These are phyloP conservation scores for Geotrichum siamense DNA, from an alignment of 1,139 yeast genomes.

Conservation along the genomic window DNA sequence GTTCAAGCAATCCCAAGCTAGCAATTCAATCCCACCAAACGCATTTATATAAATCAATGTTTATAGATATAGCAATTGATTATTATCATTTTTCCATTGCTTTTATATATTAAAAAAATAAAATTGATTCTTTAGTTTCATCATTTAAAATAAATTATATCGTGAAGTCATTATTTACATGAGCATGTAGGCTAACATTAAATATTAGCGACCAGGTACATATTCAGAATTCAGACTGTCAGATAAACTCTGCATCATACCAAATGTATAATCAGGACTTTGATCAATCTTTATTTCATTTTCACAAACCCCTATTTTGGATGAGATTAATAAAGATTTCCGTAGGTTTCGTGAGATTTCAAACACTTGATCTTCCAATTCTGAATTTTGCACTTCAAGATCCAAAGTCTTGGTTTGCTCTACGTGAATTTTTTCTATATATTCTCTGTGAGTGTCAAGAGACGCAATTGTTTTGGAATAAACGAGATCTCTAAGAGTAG, in stretches of 20 bases:
- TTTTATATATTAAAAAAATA: neutral
- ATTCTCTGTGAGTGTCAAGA: slow-evolving; percentile 24
- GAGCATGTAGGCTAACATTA: too few species aligned
- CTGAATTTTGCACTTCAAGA: slow-evolving; percentile 23
- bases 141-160: neutral
- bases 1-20: slow-evolving; percentile 55
- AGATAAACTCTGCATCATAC: slow-evolving; percentile 11
- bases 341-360: slow-evolving; percentile 24
- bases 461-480: slow-evolving; percentile 25
- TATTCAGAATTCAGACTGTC: slow-evolving; percentile 7
- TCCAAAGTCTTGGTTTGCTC: slow-evolving; percentile 24
- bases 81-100: neutral
- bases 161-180: slow-evolving; percentile 1
- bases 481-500: slow-evolving; percentile 24
- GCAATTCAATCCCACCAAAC: slow-evolving; percentile 49
- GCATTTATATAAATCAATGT: slow-evolving; percentile 41
- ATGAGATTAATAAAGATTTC: slow-evolving; percentile 8
- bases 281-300: slow-evolving; percentile 8
- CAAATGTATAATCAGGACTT: slow-evolving; percentile 17
- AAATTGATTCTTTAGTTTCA: slow-evolving; percentile 2
- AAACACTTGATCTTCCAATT: slow-evolving; percentile 23
- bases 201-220: too few species aligned
- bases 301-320: slow-evolving; percentile 1
- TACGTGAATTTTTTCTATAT: slow-evolving; percentile 24
- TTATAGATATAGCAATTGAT: neutral